Evolutionary conservation across 1,139 yeast genomes (phyloP), one percentile per base, ranked within the genome.

Genomic region (Candida frijolesensis): DNA sequence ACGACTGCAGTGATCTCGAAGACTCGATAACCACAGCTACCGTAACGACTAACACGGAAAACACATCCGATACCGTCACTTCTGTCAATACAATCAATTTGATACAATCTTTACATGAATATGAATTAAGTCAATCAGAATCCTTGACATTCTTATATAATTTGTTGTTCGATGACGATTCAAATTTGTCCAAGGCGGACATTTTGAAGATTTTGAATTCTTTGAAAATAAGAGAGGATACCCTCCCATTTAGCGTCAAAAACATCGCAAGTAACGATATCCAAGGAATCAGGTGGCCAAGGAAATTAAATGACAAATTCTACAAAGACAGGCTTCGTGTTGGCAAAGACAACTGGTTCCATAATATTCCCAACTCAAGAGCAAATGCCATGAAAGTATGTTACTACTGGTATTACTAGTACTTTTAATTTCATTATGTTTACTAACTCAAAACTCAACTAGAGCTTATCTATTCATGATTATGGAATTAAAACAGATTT

Each of bases 251-350:
- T 55, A 59, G 68, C 1, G 54, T 65, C 40, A 51, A 48, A 12
- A 37, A 42, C 16, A 9, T 32, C 4, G 33, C 32, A 15, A 44
- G 49, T 32, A 51, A 55, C 12, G 78, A 74, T 52, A 50, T 63
- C 25, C 80, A 75, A 51, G 80, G 79, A 1, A 68, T 75, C 19
- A 47, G 49, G 12, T 73, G 79, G 77, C 74, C 76, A 1, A 54
- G 57, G 1, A 68, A 65, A 7, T 60, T 74, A 30, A 60, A 62
- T 45, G 59, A 60, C 38, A 72, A 71, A 56, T 74, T 75, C 53
- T 59, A 61, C 48, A 51, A 49, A 29, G 79, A 75, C 49, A 58
- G 79, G 44, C 56, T 59, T 27, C 57, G 79, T 45, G 66, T 75
- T 10, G 77, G 78, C 11, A 58, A 63, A 25, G 52, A 53, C 37